phyloP scores from a whole-genome alignment of 2,329 filamentous ascomycete genomes.

The Fusarium solani-melongenae region DNA sequence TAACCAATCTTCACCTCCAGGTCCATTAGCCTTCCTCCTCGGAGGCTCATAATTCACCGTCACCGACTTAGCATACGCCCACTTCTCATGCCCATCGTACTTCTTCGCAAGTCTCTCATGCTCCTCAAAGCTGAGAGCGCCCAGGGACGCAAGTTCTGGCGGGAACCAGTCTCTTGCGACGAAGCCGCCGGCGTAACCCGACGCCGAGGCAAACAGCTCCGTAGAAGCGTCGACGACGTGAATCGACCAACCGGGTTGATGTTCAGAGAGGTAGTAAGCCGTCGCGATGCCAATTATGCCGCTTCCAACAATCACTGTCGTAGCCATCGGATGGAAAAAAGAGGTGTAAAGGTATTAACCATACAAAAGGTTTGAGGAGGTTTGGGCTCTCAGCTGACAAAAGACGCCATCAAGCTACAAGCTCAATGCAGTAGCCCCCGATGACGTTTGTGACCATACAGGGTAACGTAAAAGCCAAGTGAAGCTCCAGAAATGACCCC shows the following conservation, averaged over 20 bases:
- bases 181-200: constrained; percentile 80
- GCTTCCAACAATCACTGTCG: constrained; percentile 74
- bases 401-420: neutral
- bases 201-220: constrained; percentile 77
- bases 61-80: constrained; percentile 65
- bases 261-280: constrained; percentile 75
- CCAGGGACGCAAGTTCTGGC: constrained; percentile 66
- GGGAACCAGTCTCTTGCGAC: constrained; percentile 79
- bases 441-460: constrained; percentile 35
- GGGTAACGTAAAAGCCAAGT: constrained; percentile 23
- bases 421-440: neutral
- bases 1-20: constrained; percentile 73
- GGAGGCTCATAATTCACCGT: constrained; percentile 62
- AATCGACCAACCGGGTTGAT: constrained; percentile 55
- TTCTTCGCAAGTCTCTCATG: constrained; percentile 72
- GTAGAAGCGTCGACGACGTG: constrained; percentile 60
- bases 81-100: constrained; percentile 65
- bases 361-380: neutral
- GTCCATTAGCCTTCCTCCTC: constrained; percentile 50
- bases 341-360: neutral
- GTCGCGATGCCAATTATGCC: constrained; percentile 78
- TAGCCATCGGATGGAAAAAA: constrained; percentile 49
- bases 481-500: constrained; percentile 31
- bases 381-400: constrained; percentile 8
- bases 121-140: constrained; percentile 74